phyloP scores from a whole-genome alignment of 2,329 filamentous ascomycete genomes.

The Epichloe sp. region DNA sequence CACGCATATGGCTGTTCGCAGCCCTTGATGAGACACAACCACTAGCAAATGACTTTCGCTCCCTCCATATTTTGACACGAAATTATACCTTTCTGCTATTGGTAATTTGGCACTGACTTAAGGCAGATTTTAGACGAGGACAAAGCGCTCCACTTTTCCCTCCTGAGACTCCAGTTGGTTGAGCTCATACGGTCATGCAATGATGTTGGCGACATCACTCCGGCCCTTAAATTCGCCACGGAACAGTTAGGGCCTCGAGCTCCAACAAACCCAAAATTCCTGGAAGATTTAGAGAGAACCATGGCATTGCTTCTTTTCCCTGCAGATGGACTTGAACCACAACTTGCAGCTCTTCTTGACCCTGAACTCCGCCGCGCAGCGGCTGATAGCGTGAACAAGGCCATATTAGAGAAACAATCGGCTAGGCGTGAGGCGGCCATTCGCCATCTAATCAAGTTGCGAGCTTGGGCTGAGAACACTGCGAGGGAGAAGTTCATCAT shows the following conservation, averaged over 20 bases:
- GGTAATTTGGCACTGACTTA: constrained; percentile 4
- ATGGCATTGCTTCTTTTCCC: constrained; percentile 88
- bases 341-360: constrained; percentile 63
- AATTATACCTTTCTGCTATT: background rate
- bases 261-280: constrained; percentile 65
- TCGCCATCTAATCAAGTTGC: constrained; percentile 63
- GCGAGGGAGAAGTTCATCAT: constrained; percentile 26
- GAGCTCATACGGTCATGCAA: constrained; percentile 78
- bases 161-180: constrained; percentile 82
- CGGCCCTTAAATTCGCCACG: constrained; percentile 77
- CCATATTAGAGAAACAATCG: constrained; percentile 64
- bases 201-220: constrained; percentile 55
- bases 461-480: constrained; percentile 70
- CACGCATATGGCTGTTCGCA: constrained; percentile 82
- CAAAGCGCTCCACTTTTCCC: constrained; percentile 71
- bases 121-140: constrained; percentile 77
- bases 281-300: constrained; percentile 79
- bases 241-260: constrained; percentile 78
- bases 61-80: constrained; percentile 1
- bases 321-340: constrained; percentile 62
- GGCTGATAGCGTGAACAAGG: constrained; percentile 81
- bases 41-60: constrained; percentile 31
- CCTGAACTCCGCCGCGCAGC: constrained; percentile 69
- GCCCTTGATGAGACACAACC: constrained; percentile 83
- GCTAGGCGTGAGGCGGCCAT: constrained; percentile 69